A percentile compares a stretch with the other conserved stretches of the same genome.
phyloP scores from a whole-genome alignment of 768 basidiomycete species.

The Infundibulicybe gibba region DNA sequence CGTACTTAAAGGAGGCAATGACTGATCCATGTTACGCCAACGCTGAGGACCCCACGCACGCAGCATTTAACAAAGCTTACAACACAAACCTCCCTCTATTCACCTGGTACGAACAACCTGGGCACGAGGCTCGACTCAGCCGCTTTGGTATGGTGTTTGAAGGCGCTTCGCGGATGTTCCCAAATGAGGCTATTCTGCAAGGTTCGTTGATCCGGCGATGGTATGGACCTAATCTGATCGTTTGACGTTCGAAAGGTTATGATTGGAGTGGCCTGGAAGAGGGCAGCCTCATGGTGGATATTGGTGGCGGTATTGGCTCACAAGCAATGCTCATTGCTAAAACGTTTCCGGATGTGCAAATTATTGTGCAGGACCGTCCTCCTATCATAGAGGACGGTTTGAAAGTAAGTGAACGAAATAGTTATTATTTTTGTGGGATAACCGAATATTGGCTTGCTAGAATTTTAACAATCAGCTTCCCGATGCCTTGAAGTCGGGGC shows the following conservation, averaged over 20 bases:
- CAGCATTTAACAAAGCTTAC: slow-evolving; percentile 20
- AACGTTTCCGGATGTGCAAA: slow-evolving; percentile 24
- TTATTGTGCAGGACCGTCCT: slow-evolving; percentile 32
- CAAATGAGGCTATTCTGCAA: slow-evolving; percentile 13
- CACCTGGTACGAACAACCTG: slow-evolving; percentile 27
- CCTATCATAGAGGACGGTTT: slow-evolving; percentile 19
- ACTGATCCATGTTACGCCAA: neutral
- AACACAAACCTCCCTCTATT: slow-evolving; percentile 18
- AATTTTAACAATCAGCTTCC: slow-evolving; percentile 21
- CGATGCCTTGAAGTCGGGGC: slow-evolving; percentile 16
- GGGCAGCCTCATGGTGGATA: slow-evolving; percentile 21
- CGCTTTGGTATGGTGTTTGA: slow-evolving; percentile 25
- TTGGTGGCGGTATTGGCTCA: slow-evolving; percentile 32
- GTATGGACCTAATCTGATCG: neutral
- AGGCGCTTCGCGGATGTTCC: slow-evolving; percentile 14
- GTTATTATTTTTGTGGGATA: neutral
- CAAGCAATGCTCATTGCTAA: slow-evolving; percentile 23
- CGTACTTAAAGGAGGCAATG: slow-evolving; percentile 13
- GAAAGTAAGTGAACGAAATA: slow-evolving; percentile 1
- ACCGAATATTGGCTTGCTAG: slow-evolving; percentile 6
- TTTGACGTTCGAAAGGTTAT: slow-evolving; percentile 10
- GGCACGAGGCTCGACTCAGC: slow-evolving; percentile 18
- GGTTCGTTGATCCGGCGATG: slow-evolving; percentile 8
- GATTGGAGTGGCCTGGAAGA: slow-evolving; percentile 11
- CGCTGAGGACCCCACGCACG: slow-evolving; percentile 9